Evolutionary conservation across 495 filamentous ascomycete species (phyloP), one percentile per base, ranked within the genome.

Genomic region (Penicillium cataractarum): DNA sequence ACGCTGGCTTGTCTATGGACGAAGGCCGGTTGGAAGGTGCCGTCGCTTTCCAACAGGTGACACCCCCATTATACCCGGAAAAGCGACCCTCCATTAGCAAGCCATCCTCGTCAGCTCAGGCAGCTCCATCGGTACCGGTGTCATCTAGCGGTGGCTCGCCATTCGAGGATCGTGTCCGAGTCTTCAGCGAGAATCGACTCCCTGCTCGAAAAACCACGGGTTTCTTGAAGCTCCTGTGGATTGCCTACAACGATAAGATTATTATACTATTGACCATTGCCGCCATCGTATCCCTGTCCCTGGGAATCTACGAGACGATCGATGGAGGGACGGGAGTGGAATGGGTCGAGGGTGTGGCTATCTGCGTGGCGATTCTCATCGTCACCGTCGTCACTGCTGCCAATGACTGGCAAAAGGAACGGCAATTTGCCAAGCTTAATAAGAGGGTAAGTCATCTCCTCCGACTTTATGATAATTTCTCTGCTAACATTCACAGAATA

Each of bases 221-320:
- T 46, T 83, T 96, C 56, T 80, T 89, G 62, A 83, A 87, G 66
- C 65, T 94, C 35, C 88, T 93, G 70, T 96, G 91, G 91, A 87
- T 89, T 68, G 91, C 91, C 9, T 93, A 92, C 71, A 92, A 94
- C 68, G 92, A 96, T 76, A 92, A 92, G 62, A 90, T 96, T 22
- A 79, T 96, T 55, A 89, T 94, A 19, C 76, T 92, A 19, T 77
- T 92, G 55, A 90, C 89, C 13, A 79, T 84, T 35, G 90, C 90
- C n/a, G 90, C 89, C 10, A 73, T 91, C 33, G 78, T 92, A 21
- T 92, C 89, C 4, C 80, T 92, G 54, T 88, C 84, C 35, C 76
- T 92, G 52, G 90, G 90, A 21, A 80, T 92, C 4, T 92, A 92
- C 67, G 87, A 92, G 73, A 76, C 78, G 0, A 65, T 81, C 0